Percentiles rank a stretch among this genome's conserved stretches.
Conservation (phyloP, 2,329 filamentous ascomycete species). For the Penicillium decumbens region DNA sequence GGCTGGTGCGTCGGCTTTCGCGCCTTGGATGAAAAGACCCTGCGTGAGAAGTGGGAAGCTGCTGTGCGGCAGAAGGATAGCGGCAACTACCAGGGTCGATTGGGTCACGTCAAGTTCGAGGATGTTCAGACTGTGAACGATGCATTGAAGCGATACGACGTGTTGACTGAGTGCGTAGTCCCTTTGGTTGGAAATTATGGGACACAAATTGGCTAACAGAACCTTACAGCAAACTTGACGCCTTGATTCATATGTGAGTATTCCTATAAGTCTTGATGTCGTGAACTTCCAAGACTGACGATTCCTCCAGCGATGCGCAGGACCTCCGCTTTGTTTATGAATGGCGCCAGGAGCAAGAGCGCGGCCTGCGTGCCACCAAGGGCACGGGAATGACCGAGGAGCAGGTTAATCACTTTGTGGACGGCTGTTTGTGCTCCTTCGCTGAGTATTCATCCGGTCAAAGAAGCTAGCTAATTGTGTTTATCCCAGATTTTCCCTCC, state of each 20-base stretch:
- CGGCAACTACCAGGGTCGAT: slow-evolving; percentile 47
- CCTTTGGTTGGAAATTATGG: not conserved
- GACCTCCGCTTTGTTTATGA: slow-evolving; percentile 71
- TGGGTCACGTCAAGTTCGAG: slow-evolving; percentile 53
- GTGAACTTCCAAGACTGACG: not conserved
- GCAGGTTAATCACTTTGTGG: slow-evolving; percentile 70
- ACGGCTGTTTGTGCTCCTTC: slow-evolving; percentile 51
- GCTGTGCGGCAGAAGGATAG: slow-evolving; percentile 47
- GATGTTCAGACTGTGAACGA: slow-evolving; percentile 58
- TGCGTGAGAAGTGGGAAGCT: slow-evolving; percentile 52
- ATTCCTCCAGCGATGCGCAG: slow-evolving; percentile 57
- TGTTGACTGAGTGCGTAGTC: slow-evolving; percentile 49
- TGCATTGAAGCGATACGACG: slow-evolving; percentile 55
- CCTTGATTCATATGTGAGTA: slow-evolving; percentile 59
- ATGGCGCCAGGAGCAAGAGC: slow-evolving; percentile 80
- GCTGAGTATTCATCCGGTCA: not conserved
- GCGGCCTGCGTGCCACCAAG: slow-evolving; percentile 59
- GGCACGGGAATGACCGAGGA: slow-evolving; percentile 78
- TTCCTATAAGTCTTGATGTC: not conserved
- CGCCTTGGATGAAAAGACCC: slow-evolving; percentile 52
- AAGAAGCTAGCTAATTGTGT: slow-evolving; percentile 1
- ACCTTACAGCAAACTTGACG: slow-evolving; percentile 50
- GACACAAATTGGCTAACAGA: slow-evolving; percentile 11
- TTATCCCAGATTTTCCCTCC: slow-evolving; percentile 56
- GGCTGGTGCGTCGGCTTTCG: slow-evolving; percentile 90